These are phyloP conservation scores for Auriscalpium vulgare DNA, from an alignment of 768 basidiomycete genomes.

Conservation along the genomic window DNA sequence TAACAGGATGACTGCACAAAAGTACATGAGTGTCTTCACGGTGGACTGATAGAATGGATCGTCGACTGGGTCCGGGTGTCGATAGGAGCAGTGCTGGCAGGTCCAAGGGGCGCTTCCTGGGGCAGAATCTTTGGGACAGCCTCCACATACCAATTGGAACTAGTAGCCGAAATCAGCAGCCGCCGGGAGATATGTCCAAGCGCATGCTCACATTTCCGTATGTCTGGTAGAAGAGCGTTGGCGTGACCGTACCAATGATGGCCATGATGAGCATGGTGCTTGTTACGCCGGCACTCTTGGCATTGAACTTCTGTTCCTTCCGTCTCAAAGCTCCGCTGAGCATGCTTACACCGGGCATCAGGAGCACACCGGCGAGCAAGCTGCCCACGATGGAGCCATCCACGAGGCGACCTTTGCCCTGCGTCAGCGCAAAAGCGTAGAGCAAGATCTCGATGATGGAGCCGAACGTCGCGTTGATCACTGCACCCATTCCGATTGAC, in stretches of 20 bases:
- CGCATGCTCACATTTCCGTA: conserved; percentile 80
- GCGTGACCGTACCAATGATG: conserved; percentile 90
- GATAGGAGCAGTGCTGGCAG: conserved; percentile 90
- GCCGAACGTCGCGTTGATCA: conserved; percentile 98
- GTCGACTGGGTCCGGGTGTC: conserved; percentile 84
- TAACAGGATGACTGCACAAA: conserved; percentile 84
- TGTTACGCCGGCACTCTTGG: conserved; percentile 97
- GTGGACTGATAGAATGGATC: conserved; percentile 97
- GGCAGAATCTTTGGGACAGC: conserved; percentile 47
- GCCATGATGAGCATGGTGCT: conserved; percentile 99
- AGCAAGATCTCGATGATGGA: conserved; percentile 97
- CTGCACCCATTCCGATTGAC: conserved; percentile 98
- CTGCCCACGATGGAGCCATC: conserved; percentile 96
- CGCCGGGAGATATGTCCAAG: not conserved
- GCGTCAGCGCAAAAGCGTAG: conserved; percentile 83
- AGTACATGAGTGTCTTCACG: conserved; percentile 92
- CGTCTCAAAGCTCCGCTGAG: conserved; percentile 77
- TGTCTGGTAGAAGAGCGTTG: conserved; percentile 96
- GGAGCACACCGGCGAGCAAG: conserved; percentile 87
- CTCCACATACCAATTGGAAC: conserved; percentile 84
- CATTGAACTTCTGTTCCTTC: conserved; percentile 98
- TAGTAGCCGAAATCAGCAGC: conserved; percentile 22
- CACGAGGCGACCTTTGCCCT: conserved; percentile 87
- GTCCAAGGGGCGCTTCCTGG: conserved; percentile 52
- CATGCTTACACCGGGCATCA: conserved; percentile 98